A percentile compares a stretch with the other conserved stretches of the same genome.
Evolutionary conservation across 768 basidiomycete genomes (phyloP).

Genomic region (Strobilomyces echinocephalus): DNA sequence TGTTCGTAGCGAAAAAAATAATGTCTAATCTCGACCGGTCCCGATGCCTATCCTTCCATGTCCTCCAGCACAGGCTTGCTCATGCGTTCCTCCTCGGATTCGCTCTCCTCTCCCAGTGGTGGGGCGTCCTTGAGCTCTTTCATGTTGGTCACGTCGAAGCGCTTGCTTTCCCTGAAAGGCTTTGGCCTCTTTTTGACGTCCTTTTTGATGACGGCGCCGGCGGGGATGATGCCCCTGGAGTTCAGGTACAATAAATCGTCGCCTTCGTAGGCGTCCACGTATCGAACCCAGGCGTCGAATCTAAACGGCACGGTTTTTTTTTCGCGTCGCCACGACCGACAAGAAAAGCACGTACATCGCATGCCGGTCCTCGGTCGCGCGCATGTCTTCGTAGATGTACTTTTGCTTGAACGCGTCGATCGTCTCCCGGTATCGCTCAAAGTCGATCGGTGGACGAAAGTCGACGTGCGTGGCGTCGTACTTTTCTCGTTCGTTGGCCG

Average conservation of each 20-base stretch:
- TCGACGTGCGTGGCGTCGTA: slow-evolving; percentile 51
- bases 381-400: slow-evolving; percentile 84
- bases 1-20: slow-evolving; percentile 6
- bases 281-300: slow-evolving; percentile 81
- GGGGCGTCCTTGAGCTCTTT: slow-evolving; percentile 27
- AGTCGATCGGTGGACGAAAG: slow-evolving; percentile 69
- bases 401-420: slow-evolving; percentile 82
- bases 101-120: slow-evolving; percentile 35
- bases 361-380: slow-evolving; percentile 72
- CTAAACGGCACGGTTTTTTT: slow-evolving; percentile 30
- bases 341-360: slow-evolving; percentile 57
- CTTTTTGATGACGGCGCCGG: slow-evolving; percentile 59
- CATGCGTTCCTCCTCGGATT: slow-evolving; percentile 40
- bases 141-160: slow-evolving; percentile 57
- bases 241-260: slow-evolving; percentile 78
- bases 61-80: slow-evolving; percentile 46
- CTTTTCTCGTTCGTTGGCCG: slow-evolving; percentile 38
- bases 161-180: slow-evolving; percentile 64
- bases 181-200: slow-evolving; percentile 47
- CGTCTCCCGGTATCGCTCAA: slow-evolving; percentile 56
- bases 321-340: neutral
- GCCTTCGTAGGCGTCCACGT: slow-evolving; percentile 71
- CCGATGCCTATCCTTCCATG: slow-evolving; percentile 38
- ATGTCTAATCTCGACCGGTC: neutral
- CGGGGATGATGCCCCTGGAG: slow-evolving; percentile 70